Evolutionary conservation across 1,284 basidiomycete species (phyloP), one percentile per base, ranked within the genome.

Genomic region (Naganishia albida): DNA sequence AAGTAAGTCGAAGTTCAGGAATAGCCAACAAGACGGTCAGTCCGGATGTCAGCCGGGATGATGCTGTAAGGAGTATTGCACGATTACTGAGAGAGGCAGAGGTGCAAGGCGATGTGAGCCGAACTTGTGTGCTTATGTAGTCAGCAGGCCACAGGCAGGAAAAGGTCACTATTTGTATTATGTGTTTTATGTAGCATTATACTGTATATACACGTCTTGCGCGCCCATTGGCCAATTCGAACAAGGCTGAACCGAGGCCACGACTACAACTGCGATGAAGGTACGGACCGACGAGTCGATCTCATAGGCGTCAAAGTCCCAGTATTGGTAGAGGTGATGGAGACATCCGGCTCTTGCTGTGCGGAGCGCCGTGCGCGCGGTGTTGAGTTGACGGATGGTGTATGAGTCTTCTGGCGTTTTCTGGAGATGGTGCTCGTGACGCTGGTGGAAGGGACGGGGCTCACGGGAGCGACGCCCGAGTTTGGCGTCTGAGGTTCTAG

Each of bases 1-100:
- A 84, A 16, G 89, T 92, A 54, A 25, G 53, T n/a, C 63, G 51
- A 15, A 55, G 52, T 39, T 50, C 46, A 38, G 63, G 42, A 15
- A 55, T 54, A 46, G 50, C 26, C 25, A 63, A 46, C n/a, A 40
- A 63, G 42, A 54, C 50, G 25, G 39, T 54, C 34, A 50, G 30
- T 28, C 38, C 57, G 23, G 28, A 50, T 15, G 28, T 50, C 16
- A 60, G 49, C 39, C 57, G 57, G 10, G 57, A 60, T 40, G 57
- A 60, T 38, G 57, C 57, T 3, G 57, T 60, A 25, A 60, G 57
- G 18, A 60, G 46, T 6, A 60, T 60, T 26, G 30, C 57, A 34
- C 30, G 57, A 26, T 42, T 60, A n/a, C 23, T 60, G 23, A 48
- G 57, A 26, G 57, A 60, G 10, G 57, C 57, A 38, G 57, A 60